Conservation (phyloP, 805 yeast genomes). For the Saturnispora kantuleensis region DNA sequence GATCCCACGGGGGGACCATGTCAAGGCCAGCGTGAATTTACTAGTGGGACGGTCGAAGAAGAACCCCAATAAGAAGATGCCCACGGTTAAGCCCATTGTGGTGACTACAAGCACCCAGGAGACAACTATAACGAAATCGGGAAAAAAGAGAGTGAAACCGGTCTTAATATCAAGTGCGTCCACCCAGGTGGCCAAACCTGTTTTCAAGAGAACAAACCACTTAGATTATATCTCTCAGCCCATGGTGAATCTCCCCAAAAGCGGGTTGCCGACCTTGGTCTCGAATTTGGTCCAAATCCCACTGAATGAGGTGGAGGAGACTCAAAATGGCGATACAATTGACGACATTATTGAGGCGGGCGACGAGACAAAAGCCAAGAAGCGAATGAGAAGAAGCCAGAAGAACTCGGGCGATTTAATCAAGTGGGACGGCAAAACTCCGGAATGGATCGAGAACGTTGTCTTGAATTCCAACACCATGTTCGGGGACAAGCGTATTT, state of each 20-base stretch:
- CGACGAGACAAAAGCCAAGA: conserved; percentile 23
- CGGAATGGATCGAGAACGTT: conserved; percentile 20
- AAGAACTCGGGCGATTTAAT: not conserved
- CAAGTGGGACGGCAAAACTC: conserved; percentile 8
- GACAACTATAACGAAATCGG: conserved; percentile 61
- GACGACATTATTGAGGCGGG: conserved; percentile 31
- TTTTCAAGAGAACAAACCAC: not conserved
- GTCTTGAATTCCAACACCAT: conserved; percentile 20
- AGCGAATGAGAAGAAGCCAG: conserved; percentile 11
- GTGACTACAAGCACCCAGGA: conserved; percentile 28
- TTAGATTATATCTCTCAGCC: conserved; percentile 6
- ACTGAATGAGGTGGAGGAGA: conserved; percentile 21
- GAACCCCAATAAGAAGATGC: conserved; percentile 23
- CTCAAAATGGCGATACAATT: conserved; percentile 31
- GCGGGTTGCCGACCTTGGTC: conserved; percentile 57
- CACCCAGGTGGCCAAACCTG: conserved; percentile 1
- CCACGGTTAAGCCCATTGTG: conserved; percentile 1
- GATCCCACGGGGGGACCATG: too few species aligned
- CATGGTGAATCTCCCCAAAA: conserved; percentile 38
- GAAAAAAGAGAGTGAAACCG: conserved; percentile 69
- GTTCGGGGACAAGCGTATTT: conserved; percentile 23
- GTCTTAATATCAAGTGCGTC: conserved; percentile 44
- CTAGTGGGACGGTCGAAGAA: conserved; percentile 25
- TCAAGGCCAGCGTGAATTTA: conserved; percentile 13
- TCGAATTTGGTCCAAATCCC: conserved; percentile 41